These are phyloP conservation scores for Erodium trifolium DNA, from an alignment of 441 rosid genomes.

Conservation along the genomic window DNA sequence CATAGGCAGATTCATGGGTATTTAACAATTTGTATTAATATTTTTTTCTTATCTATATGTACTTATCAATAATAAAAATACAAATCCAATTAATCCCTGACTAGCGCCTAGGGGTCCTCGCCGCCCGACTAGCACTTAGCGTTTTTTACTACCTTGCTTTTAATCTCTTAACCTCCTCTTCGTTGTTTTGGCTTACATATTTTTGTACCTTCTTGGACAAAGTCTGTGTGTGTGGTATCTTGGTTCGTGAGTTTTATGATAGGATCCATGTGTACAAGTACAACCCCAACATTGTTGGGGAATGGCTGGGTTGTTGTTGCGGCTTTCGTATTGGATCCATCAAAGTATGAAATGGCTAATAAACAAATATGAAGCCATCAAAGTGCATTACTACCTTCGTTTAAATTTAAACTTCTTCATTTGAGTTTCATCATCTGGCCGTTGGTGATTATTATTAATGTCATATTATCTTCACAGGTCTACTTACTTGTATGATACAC, in stretches of 20 bases:
- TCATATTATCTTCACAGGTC: conserved; percentile 43
- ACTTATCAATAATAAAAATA: too few species aligned
- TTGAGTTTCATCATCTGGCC: conserved; percentile 4
- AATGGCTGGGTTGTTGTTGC: neutral
- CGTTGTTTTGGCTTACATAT: neutral
- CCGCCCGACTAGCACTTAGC: too few species aligned
- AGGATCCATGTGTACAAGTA: neutral
- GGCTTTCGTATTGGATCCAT: neutral
- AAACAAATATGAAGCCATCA: neutral
- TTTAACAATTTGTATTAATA: too few species aligned
- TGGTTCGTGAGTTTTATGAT: neutral
- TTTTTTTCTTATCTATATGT: too few species aligned
- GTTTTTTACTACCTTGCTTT: too few species aligned
- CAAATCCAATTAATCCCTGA: too few species aligned
- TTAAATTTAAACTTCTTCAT: neutral
- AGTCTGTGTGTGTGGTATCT: neutral
- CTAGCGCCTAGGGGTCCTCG: too few species aligned
- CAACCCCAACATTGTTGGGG: neutral
- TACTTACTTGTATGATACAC: conserved; percentile 77
- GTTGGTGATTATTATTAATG: neutral
- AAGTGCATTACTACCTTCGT: conserved; percentile 1
- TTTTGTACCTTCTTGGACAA: neutral
- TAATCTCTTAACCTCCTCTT: neutral
- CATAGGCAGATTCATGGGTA: too few species aligned
- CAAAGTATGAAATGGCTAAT: neutral